phyloP scores from a whole-genome alignment of 129 eudicot species.

The Flaveria linearis region DNA sequence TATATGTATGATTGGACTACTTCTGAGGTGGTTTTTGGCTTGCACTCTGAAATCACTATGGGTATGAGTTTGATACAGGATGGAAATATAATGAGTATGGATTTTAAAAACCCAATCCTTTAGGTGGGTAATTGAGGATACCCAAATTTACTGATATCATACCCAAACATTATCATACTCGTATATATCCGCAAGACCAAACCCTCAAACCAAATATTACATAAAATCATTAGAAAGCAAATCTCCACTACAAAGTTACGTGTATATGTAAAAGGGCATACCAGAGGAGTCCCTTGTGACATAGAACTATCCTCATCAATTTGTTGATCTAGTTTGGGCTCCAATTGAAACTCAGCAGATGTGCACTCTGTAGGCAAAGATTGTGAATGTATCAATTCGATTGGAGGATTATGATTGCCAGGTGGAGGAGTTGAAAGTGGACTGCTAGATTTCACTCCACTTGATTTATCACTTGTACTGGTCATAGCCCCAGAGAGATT shows the following conservation, averaged over 20 bases:
- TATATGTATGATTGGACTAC: background rate
- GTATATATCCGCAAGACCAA: background rate
- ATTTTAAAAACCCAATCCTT: background rate
- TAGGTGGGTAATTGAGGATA: background rate
- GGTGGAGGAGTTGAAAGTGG: conserved; percentile 86
- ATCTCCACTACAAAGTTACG: background rate
- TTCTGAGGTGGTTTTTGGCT: background rate
- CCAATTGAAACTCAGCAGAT: conserved; percentile 56
- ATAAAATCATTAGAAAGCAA: background rate
- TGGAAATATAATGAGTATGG: background rate
- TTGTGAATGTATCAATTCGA: conserved; percentile 66
- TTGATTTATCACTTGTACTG: conserved; percentile 89
- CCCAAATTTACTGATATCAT: background rate
- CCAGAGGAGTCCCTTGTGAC: conserved; percentile 73
- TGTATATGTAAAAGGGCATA: conserved; percentile 35
- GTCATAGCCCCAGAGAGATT: conserved; percentile 57
- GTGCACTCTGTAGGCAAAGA: conserved; percentile 64
- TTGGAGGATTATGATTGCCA: conserved; percentile 51
- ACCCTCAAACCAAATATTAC: background rate
- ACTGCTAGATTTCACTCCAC: conserved; percentile 78
- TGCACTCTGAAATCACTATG: background rate
- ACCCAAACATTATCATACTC: background rate
- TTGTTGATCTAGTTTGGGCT: conserved; percentile 54
- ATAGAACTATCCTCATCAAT: conserved; percentile 54
- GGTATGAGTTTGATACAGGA: conserved; percentile 2